Conservation (phyloP, 1,284 basidiomycete genomes). For the Malassezia caprae region DNA sequence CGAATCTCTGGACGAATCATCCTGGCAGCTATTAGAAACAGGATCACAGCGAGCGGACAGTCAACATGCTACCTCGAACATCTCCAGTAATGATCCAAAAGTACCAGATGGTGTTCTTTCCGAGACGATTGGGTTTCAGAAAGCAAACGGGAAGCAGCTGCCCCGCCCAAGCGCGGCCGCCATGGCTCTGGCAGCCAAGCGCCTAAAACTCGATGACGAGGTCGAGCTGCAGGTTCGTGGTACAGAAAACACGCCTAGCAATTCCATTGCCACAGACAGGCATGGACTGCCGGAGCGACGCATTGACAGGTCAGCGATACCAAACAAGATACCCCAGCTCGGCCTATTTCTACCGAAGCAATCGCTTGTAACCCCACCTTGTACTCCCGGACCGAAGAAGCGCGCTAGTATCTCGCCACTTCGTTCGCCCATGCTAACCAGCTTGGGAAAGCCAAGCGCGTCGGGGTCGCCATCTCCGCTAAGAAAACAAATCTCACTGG, state of each 20-base stretch:
- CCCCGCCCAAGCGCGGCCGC: conserved; percentile 11
- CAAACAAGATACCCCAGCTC: not conserved
- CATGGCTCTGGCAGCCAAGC: conserved; percentile 16
- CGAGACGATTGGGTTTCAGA: not conserved
- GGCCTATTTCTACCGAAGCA: conserved; percentile 1
- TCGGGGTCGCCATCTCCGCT: conserved; percentile 18
- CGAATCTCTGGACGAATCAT: conserved; percentile 14
- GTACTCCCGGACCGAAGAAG: not conserved
- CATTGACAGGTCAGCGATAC: not conserved
- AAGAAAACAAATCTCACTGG: conserved; percentile 22
- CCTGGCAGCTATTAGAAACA: conserved; percentile 11
- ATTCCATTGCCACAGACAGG: not conserved
- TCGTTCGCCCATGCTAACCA: not conserved
- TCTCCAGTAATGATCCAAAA: not conserved
- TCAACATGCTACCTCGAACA: not conserved
- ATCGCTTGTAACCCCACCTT: not conserved
- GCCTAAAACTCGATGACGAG: conserved; percentile 4
- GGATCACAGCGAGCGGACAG: not conserved
- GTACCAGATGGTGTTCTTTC: not conserved
- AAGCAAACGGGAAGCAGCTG: conserved; percentile 13
- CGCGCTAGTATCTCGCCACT: not conserved
- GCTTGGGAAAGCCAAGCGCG: not conserved
- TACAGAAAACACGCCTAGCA: not conserved
- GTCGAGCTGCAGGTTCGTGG: not conserved
- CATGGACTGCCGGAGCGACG: not conserved